Base-by-base conservation (phyloP, 2,329 filamentous ascomycete genomes). In the Phialophora tarda region DNA sequence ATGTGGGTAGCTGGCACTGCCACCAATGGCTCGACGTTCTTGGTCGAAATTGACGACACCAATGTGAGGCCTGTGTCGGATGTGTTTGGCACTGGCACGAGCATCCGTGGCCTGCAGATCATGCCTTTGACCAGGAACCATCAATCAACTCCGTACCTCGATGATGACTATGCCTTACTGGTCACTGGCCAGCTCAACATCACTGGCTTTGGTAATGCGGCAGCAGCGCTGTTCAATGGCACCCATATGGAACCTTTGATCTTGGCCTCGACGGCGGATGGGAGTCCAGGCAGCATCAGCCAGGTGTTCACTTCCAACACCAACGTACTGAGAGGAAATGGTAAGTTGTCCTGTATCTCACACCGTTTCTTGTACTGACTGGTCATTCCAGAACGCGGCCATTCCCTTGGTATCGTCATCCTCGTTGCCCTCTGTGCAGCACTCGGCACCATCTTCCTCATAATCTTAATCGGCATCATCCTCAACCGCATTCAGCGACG, bases 141-240 rank as follows among this genome's bases (percentile, higher is more conserved):
- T 75, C 86, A 81, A 41, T 79, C 82, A 14, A 88, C 85, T 1
- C 79, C 85, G 44, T 81, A 93, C 6, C 79, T 99, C 17, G 84
- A 88, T 59, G 79, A 84, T 21, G 83, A 88, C 68, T 88, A 95
- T 76, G 85, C 88, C 3, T 85, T 99, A 41, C 85, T 99, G 79
- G 82, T 98, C 58, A 92, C 92, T n/a, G 95, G 95, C 47, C 86
- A 90, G 61, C 86, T 99, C 71, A 85, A 88, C 70, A 83, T 98
- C 21, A 87, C 90, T 0, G 81, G 82, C 57, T 93, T 93, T 75
- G 93, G 94, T 65, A 89, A 88, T 64, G 92, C 90, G 5, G 96
- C 94, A 14, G 93, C 92, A 8, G 94, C 89, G 7, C 82, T 97
- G 30, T 99, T 91, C 81, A 92, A 98, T 74, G 95, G 95, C 73